phyloP scores from a whole-genome alignment of 805 yeast species.

The Yarrowia osloensis region DNA sequence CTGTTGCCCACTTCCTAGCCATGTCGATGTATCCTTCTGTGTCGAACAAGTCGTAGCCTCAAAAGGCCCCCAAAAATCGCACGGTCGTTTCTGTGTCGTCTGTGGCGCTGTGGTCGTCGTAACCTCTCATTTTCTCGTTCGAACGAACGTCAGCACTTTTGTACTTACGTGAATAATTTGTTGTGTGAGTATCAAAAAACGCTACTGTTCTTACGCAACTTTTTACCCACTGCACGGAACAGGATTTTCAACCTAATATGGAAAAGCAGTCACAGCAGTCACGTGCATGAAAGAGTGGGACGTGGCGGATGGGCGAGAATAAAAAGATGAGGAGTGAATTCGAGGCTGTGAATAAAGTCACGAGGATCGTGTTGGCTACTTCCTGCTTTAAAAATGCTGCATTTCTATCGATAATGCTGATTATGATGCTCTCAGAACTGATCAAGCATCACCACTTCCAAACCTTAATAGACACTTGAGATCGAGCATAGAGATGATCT shows the following conservation, averaged over 20 bases:
- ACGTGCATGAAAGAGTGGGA: background rate
- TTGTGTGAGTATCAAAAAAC: conserved; percentile 28
- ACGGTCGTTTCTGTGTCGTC: background rate
- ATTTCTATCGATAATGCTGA: too few relatives aligned
- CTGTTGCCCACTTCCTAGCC: too few relatives aligned
- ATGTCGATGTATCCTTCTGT: background rate
- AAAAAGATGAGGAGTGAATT: too few relatives aligned
- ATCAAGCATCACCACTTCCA: too few relatives aligned
- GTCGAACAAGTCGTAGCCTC: background rate
- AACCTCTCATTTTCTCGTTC: background rate
- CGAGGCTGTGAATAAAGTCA: too few relatives aligned
- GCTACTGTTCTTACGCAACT: conserved; percentile 1
- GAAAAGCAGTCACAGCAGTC: conserved; percentile 28
- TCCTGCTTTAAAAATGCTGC: too few relatives aligned
- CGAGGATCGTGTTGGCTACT: too few relatives aligned
- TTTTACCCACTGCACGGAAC: background rate
- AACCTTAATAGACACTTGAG: too few relatives aligned
- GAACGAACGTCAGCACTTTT: conserved; percentile 23
- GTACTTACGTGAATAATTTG: conserved; percentile 30
- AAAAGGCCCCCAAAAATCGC: background rate
- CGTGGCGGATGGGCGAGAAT: background rate
- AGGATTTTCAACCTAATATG: conserved; percentile 18
- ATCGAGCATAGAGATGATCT: too few relatives aligned
- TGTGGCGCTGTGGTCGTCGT: background rate
- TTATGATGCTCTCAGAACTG: too few relatives aligned